These are phyloP conservation scores for Paradendryphiella salina DNA, from an alignment of 2,329 filamentous ascomycete species.

Conservation along the genomic window DNA sequence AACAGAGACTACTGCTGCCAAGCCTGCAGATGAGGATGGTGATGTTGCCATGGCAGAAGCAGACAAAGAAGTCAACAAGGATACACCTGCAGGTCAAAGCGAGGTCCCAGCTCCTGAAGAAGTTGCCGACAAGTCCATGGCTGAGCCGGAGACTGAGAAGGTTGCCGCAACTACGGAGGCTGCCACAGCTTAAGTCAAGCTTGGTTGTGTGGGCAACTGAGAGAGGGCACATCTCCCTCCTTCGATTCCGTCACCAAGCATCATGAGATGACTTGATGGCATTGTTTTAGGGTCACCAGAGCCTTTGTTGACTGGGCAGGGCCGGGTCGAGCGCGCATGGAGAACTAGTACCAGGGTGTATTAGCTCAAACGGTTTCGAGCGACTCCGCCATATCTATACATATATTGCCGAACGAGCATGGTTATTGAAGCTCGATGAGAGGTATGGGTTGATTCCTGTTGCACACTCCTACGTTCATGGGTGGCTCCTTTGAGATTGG, in stretches of 20 bases:
- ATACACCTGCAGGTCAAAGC: constrained; percentile 23
- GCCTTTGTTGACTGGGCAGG: neutral
- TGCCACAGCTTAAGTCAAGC: constrained; percentile 5
- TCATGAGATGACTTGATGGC: neutral
- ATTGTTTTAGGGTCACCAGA: constrained; percentile 1
- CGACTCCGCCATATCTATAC: constrained; percentile 9
- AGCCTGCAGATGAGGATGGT: constrained; percentile 28
- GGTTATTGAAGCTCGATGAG: constrained; percentile 3
- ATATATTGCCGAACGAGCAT: constrained; percentile 20
- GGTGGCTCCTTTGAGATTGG: neutral
- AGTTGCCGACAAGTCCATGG: constrained; percentile 11
- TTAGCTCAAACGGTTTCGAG: constrained; percentile 1
- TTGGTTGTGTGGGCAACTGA: neutral
- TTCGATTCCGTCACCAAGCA: neutral
- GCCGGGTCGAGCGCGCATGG: neutral
- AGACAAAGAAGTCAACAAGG: constrained; percentile 23
- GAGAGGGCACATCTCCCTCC: neutral
- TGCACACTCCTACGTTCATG: constrained; percentile 1
- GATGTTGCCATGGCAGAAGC: constrained; percentile 36
- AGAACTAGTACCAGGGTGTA: neutral
- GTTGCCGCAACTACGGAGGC: constrained; percentile 8
- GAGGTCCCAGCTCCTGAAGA: constrained; percentile 17
- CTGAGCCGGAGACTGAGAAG: constrained; percentile 17
- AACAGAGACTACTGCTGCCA: constrained; percentile 22
- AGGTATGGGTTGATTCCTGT: constrained; percentile 2